phyloP scores from a whole-genome alignment of 768 basidiomycete genomes.

The Auricularia sp. region DNA sequence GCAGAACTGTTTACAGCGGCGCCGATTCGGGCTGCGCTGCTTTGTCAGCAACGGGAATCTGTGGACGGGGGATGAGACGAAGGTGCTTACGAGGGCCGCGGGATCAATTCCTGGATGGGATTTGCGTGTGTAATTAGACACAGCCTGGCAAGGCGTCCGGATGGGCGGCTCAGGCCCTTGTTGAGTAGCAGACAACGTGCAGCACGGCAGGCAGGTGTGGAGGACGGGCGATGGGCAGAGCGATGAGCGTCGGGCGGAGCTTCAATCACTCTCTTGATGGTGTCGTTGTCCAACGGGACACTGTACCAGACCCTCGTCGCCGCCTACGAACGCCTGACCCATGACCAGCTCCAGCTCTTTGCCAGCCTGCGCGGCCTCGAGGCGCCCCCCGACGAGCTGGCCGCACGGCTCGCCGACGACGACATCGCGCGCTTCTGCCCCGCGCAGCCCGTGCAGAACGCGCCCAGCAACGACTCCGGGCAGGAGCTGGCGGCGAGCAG shows the following conservation, averaged over 20 bases:
- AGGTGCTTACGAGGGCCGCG: too few species aligned
- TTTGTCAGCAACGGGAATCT: too few species aligned
- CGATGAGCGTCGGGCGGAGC: background rate
- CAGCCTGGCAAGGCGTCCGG: too few species aligned
- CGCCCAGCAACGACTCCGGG: background rate
- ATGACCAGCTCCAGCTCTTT: conserved; percentile 63
- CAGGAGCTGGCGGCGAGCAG: background rate
- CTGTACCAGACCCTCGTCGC: conserved; percentile 27
- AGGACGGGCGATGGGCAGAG: too few species aligned
- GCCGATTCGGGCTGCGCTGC: too few species aligned
- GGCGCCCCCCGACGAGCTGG: conserved; percentile 55
- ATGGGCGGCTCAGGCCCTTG: too few species aligned
- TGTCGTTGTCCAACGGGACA: background rate
- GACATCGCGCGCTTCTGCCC: conserved; percentile 25
- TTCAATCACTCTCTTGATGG: background rate
- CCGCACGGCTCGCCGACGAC: conserved; percentile 60
- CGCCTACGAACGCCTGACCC: conserved; percentile 60
- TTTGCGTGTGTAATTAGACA: too few species aligned
- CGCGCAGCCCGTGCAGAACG: background rate
- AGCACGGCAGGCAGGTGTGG: too few species aligned
- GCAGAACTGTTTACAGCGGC: too few species aligned
- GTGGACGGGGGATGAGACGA: too few species aligned
- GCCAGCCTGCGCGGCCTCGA: conserved; percentile 58
- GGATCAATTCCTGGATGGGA: too few species aligned
- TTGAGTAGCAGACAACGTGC: too few species aligned